A percentile compares a stretch with the other conserved stretches of the same genome.
Conservation (phyloP, 2,329 filamentous ascomycete species). For the Rutstroemia sp. region DNA sequence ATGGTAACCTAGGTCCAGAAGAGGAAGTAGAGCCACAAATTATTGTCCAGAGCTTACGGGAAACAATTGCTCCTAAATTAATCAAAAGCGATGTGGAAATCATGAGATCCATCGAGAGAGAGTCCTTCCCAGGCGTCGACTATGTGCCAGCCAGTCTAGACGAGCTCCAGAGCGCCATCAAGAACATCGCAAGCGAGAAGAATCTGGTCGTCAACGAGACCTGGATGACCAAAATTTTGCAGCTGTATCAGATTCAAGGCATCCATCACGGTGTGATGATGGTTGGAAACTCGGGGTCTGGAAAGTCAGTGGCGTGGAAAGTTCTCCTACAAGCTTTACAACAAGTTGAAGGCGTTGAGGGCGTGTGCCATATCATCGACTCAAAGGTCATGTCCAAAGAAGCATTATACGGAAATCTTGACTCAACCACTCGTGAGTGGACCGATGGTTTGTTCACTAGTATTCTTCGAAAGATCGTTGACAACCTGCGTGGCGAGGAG, state of each 20-base stretch:
- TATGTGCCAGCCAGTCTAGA: slow-evolving; percentile 87
- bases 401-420: slow-evolving; percentile 87
- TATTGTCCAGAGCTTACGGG: slow-evolving; percentile 94
- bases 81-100: slow-evolving; percentile 87
- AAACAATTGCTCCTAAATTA: slow-evolving; percentile 96
- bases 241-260: slow-evolving; percentile 95
- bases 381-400: slow-evolving; percentile 99
- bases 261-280: slow-evolving; percentile 99
- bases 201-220: slow-evolving; percentile 85
- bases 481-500: slow-evolving; percentile 96
- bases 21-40: slow-evolving; percentile 89
- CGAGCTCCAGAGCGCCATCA: slow-evolving; percentile 73
- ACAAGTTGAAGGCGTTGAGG: slow-evolving; percentile 83
- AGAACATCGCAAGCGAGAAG: slow-evolving; percentile 72
- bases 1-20: slow-evolving; percentile 53
- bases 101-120: slow-evolving; percentile 74
- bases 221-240: slow-evolving; percentile 96
- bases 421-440: slow-evolving; percentile 97
- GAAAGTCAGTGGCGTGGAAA: slow-evolving; percentile 94
- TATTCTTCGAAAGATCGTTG: slow-evolving; percentile 95
- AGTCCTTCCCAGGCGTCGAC: slow-evolving; percentile 85
- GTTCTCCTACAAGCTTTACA: slow-evolving; percentile 86
- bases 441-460: slow-evolving; percentile 97
- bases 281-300: slow-evolving; percentile 96
- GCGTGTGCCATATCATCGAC: slow-evolving; percentile 95